Evolutionary conservation across 257 asterid genomes (phyloP).

Genomic region (Primulina tabacum): DNA sequence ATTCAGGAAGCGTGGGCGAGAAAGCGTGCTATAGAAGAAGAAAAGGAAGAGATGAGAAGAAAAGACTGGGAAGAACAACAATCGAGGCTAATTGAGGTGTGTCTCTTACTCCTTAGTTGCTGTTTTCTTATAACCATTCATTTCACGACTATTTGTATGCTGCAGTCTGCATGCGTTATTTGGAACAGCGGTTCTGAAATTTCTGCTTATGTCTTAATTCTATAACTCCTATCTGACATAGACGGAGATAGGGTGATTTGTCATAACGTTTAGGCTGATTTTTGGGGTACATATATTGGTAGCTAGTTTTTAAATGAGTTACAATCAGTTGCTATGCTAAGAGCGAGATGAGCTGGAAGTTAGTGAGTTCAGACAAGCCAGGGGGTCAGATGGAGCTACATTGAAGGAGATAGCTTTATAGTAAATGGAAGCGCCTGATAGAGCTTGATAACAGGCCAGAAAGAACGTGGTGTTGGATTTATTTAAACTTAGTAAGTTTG

Average conservation of each 20-base stretch:
- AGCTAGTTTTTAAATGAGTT: neutral
- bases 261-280: neutral
- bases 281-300: slow-evolving; percentile 14
- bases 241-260: slow-evolving; percentile 2
- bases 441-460: neutral
- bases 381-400: slow-evolving; percentile 1
- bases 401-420: neutral
- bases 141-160: neutral
- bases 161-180: slow-evolving; percentile 7
- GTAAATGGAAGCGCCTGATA: neutral
- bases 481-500: neutral
- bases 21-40: slow-evolving; percentile 47
- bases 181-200: neutral
- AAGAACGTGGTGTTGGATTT: neutral
- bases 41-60: slow-evolving; percentile 54
- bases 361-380: slow-evolving; percentile 1
- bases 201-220: neutral
- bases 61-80: slow-evolving; percentile 42
- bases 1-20: slow-evolving; percentile 69
- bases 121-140: neutral
- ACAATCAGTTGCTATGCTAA: neutral
- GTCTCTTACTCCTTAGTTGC: neutral
- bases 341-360: neutral
- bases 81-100: slow-evolving; percentile 47
- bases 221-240: neutral